Base-by-base conservation (phyloP, 1,139 yeast genomes). In the Protomyces inundatus region DNA sequence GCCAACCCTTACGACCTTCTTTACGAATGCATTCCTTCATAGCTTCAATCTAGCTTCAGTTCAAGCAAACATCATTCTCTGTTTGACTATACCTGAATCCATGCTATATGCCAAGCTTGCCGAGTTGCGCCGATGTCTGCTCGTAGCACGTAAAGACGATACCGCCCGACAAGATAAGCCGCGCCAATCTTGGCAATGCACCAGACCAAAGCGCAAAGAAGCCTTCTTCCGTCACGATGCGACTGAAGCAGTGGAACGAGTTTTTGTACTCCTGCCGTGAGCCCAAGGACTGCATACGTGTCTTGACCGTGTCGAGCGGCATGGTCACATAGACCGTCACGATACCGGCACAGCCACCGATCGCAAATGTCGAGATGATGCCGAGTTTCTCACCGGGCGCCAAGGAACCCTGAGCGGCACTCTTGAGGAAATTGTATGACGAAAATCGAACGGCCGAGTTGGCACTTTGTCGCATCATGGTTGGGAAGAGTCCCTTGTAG, bases 241-340 rank as follows among this genome's bases (percentile, higher is more conserved):
- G 84, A 40, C 77, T 82, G 71, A 93, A 91, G 76, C 98, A 93
- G 76, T 91, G 83, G 55, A 87, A 35, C 0, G 98, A 91, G 53
- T 91, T 84, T 4, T 81, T 74, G 76, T 93, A 93, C 71, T 81
- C 76, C 69, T 82, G 81, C 65, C 82, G 82, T 3, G 97, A 89
- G 46, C 89, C 95, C 69, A 93, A 80, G 36, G 96, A 88, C 78
- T 93, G 98, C 97, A 93, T 93, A 76, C 98, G 83, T 0, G 98
- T 93, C 78, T 93, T 93, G 68, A 93, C 97, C 0, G 98, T 93
- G 74, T 93, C 98, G 50, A 93, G 86, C 9, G 98, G 98, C 98
- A 93, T 93, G 7, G 98, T 93, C 39, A 52, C 58, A 75, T 93
- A 93, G 16, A 93, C 98, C 0, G 98, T 93, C 63, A 93, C 86